Percentiles rank a stretch among this genome's conserved stretches.
Evolutionary conservation across 352 stramenopile genomes (phyloP).

Genomic region (Blastocystis sp.): DNA sequence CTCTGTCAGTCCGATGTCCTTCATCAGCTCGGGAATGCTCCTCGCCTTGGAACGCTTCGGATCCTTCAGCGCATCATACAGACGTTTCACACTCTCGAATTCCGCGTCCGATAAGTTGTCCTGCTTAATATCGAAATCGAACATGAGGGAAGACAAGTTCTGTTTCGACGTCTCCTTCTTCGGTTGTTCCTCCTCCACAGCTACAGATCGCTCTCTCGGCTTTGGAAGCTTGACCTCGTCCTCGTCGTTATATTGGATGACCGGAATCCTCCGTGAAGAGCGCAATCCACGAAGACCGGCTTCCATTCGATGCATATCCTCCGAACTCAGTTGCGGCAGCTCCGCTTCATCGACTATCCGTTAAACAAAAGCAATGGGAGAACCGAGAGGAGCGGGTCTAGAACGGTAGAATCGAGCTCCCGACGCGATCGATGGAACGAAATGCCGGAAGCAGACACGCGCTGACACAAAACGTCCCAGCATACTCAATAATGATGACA

Average conservation of each 20-base stretch:
- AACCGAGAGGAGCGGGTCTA: background rate
- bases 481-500: background rate
- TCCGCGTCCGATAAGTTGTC: constrained; percentile 27
- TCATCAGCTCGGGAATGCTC: background rate
- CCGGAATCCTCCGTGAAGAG: background rate
- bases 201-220: background rate
- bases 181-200: background rate
- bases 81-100: background rate
- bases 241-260: background rate
- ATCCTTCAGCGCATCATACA: constrained; percentile 22
- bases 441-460: background rate
- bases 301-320: constrained; percentile 30
- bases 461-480: background rate
- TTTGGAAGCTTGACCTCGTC: background rate
- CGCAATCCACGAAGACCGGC: constrained; percentile 9
- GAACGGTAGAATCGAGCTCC: constrained; percentile 22
- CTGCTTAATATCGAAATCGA: constrained; percentile 2
- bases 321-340: background rate
- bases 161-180: background rate
- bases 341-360: constrained; percentile 27
- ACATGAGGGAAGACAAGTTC: constrained; percentile 13
- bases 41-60: background rate
- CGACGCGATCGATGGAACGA: background rate
- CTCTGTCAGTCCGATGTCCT: constrained; percentile 28
- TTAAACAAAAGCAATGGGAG: background rate